Conservation (phyloP, 257 asterid species). For the Solanum bulbocastanum region DNA sequence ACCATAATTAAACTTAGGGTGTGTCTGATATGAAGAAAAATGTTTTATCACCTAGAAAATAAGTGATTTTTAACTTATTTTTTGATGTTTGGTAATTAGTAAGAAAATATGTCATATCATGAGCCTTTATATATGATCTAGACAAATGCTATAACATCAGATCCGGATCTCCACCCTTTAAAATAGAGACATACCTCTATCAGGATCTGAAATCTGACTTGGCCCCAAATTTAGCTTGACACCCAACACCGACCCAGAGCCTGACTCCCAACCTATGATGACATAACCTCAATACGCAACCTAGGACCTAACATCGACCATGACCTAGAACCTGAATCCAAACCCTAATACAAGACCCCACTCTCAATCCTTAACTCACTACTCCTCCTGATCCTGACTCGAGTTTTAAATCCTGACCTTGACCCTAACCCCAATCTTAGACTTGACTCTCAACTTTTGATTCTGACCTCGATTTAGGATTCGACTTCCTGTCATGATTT, state of each 20-base stretch:
- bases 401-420: neutral
- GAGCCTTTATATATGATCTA: no score
- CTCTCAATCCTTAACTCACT: neutral
- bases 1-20: neutral
- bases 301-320: neutral
- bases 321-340: neutral
- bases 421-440: neutral
- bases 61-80: no score
- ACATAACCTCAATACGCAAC: neutral
- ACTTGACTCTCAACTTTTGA: neutral
- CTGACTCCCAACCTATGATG: neutral
- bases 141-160: no score
- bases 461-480: neutral
- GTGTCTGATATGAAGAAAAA: neutral
- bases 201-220: neutral
- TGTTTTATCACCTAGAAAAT: neutral
- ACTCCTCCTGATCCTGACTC: neutral
- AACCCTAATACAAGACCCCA: neutral
- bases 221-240: neutral
- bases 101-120: neutral
- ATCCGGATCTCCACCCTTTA: neutral
- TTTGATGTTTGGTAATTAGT: no score
- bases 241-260: neutral
- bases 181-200: neutral
- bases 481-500: neutral